Conservation (phyloP, 768 basidiomycete species). For the Obba rivulosa region DNA sequence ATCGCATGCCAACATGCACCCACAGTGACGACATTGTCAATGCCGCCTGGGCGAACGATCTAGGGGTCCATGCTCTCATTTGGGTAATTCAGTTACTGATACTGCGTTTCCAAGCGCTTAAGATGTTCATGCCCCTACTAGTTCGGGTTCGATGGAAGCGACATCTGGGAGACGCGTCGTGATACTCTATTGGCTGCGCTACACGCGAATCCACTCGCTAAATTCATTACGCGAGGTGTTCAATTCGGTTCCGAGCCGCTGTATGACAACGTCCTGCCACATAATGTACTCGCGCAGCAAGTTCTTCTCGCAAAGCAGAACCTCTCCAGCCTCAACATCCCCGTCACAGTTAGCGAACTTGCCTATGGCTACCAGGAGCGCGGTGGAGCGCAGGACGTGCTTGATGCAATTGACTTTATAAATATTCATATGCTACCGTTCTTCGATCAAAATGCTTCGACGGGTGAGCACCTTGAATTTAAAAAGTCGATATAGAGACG, state of each 20-base stretch:
- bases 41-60: slow-evolving; percentile 61
- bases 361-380: slow-evolving; percentile 22
- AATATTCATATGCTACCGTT: slow-evolving; percentile 24
- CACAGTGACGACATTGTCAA: slow-evolving; percentile 55
- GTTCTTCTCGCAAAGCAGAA: slow-evolving; percentile 18
- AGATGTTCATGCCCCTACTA: slow-evolving; percentile 1
- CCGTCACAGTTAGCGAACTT: slow-evolving; percentile 22
- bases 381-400: slow-evolving; percentile 22
- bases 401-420: slow-evolving; percentile 21
- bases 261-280: slow-evolving; percentile 18
- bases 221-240: slow-evolving; percentile 20
- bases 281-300: slow-evolving; percentile 17
- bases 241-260: slow-evolving; percentile 24
- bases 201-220: slow-evolving; percentile 22
- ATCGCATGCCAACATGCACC: too few species aligned
- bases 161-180: slow-evolving; percentile 19
- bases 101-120: background rate
- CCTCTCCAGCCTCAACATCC: slow-evolving; percentile 19
- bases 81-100: slow-evolving; percentile 50
- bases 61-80: slow-evolving; percentile 70
- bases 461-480: slow-evolving; percentile 28
- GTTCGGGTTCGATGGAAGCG: slow-evolving; percentile 25
- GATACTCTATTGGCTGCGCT: slow-evolving; percentile 21
- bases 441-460: slow-evolving; percentile 40
- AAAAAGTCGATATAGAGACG: background rate